Percentiles rank a stretch among this genome's conserved stretches.
These are phyloP conservation scores for Aspergillus phoenicis DNA, from an alignment of 2,329 filamentous ascomycete species.

Conservation along the genomic window DNA sequence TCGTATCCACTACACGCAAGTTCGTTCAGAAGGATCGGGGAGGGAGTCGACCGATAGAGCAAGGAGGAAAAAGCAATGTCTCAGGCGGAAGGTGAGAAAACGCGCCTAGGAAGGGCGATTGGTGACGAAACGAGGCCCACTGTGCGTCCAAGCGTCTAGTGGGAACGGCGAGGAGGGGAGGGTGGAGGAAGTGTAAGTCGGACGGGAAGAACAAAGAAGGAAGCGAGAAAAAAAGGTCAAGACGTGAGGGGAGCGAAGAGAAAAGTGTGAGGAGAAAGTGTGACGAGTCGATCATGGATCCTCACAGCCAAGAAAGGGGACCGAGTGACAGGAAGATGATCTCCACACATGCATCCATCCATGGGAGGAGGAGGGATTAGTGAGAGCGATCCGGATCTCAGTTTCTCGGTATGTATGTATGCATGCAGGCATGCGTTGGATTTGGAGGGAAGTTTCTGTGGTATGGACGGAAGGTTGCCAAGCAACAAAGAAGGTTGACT, in stretches of 20 bases:
- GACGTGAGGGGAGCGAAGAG: constrained; percentile 22
- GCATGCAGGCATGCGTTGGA: not conserved
- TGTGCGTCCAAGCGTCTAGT: constrained; percentile 14
- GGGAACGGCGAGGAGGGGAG: constrained; percentile 2
- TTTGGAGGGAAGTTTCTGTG: not conserved
- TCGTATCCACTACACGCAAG: constrained; percentile 19
- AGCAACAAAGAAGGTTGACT: not conserved
- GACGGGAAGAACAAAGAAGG: not conserved
- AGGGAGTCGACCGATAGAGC: constrained; percentile 17
- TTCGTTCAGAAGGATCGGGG: constrained; percentile 11
- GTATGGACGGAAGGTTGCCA: constrained; percentile 7
- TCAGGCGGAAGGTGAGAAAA: constrained; percentile 10
- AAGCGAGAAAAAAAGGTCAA: not conserved
- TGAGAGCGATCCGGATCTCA: not conserved
- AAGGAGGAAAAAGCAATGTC: constrained; percentile 22
- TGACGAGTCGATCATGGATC: constrained; percentile 25
- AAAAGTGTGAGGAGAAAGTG: constrained; percentile 16
- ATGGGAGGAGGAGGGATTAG: not conserved
- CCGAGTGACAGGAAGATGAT: constrained; percentile 17
- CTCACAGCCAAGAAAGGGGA: constrained; percentile 21
- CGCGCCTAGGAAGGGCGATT: constrained; percentile 15
- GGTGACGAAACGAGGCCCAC: constrained; percentile 10
- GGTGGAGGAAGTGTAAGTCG: not conserved
- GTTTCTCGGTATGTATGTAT: constrained; percentile 4
- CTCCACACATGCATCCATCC: constrained; percentile 17